Conservation (phyloP, 441 rosid genomes). For the Pelargonium fulgidum region DNA sequence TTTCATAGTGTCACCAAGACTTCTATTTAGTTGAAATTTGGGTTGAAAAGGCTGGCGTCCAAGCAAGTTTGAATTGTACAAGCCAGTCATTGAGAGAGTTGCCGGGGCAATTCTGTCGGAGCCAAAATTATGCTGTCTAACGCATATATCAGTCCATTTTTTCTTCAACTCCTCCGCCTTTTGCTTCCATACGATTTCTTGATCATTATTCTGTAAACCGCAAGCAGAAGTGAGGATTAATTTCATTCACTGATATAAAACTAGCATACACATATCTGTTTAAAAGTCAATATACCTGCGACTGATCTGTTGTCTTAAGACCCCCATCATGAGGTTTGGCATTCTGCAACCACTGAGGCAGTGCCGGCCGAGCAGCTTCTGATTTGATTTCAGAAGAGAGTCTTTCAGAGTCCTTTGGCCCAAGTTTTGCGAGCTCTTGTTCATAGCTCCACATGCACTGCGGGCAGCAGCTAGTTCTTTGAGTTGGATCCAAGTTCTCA, state of each 20-base stretch:
- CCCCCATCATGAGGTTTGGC: conserved; percentile 44
- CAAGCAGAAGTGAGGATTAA: neutral
- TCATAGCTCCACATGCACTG: conserved; percentile 58
- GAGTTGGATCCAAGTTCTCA: conserved; percentile 38
- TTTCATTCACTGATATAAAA: neutral
- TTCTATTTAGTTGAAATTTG: conserved; percentile 44
- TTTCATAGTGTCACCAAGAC: conserved; percentile 32
- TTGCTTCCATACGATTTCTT: conserved; percentile 41
- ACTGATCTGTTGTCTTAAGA: conserved; percentile 29
- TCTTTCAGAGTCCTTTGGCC: conserved; percentile 37
- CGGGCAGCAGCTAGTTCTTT: conserved; percentile 51
- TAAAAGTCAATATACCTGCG: no score
- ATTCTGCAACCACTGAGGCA: conserved; percentile 80
- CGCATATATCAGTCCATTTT: conserved; percentile 75
- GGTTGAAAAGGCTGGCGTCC: conserved; percentile 56
- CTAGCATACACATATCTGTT: no score
- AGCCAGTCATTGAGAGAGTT: conserved; percentile 22
- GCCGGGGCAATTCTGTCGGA: conserved; percentile 37
- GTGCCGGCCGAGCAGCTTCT: conserved; percentile 31
- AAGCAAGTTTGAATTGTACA: conserved; percentile 43
- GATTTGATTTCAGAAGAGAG: conserved; percentile 37
- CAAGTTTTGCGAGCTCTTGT: conserved; percentile 49
- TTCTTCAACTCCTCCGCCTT: conserved; percentile 56
- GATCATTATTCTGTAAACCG: conserved; percentile 48
- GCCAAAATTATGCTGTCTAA: conserved; percentile 35